phyloP scores from a whole-genome alignment of 345 rosid species.

The Salix caprea region DNA sequence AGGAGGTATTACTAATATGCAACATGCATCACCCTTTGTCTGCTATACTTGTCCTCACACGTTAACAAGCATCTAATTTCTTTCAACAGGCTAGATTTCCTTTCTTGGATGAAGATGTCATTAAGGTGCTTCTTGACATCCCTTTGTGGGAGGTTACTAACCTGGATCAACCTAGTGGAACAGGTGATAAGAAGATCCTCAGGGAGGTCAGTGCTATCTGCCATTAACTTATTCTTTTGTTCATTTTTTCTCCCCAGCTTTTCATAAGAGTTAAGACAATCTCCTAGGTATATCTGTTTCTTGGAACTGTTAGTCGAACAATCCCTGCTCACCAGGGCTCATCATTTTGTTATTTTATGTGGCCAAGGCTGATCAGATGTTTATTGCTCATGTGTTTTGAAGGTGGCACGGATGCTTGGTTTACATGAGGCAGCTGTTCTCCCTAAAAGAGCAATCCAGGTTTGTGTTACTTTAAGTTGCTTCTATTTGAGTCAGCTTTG shows the following conservation, averaged over 20 bases:
- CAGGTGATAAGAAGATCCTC: slow-evolving; percentile 89
- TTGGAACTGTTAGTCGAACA: neutral
- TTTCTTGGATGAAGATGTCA: slow-evolving; percentile 91
- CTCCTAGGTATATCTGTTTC: neutral
- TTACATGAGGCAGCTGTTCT: slow-evolving; percentile 63
- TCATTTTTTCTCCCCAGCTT: neutral
- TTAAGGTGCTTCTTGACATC: slow-evolving; percentile 63
- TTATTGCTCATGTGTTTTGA: slow-evolving; percentile 15
- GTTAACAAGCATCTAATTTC: neutral
- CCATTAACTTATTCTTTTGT: neutral
- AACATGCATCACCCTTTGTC: neutral
- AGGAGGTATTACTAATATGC: slow-evolving; percentile 52
- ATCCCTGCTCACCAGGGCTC: neutral
- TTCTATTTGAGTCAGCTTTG: neutral
- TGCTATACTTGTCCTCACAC: neutral
- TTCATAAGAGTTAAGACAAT: neutral
- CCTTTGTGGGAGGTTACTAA: slow-evolving; percentile 85
- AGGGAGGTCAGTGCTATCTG: slow-evolving; percentile 56
- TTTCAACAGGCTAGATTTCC: slow-evolving; percentile 79
- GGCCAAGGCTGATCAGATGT: neutral
- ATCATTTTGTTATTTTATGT: neutral
- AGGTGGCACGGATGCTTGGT: slow-evolving; percentile 85
- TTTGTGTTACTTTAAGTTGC: slow-evolving; percentile 15
- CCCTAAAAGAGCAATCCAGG: slow-evolving; percentile 97
- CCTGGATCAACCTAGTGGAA: slow-evolving; percentile 88